Base-by-base conservation (phyloP, 805 yeast genomes). In the Blastobotrys terrestris region DNA sequence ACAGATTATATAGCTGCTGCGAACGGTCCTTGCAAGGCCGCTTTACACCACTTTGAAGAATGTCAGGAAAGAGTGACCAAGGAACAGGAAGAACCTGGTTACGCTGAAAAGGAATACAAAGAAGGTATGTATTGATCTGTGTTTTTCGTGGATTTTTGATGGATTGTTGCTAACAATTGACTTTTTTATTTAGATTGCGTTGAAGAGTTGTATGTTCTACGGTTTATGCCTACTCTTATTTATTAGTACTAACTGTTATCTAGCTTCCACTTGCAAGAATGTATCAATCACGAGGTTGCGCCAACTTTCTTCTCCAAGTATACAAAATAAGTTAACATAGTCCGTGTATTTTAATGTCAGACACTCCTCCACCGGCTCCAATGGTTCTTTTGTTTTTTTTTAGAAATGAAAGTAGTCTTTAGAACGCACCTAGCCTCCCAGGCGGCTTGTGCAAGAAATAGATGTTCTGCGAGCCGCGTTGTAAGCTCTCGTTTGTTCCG, bases 11-110 rank as follows among this genome's bases (percentile, higher is more conserved):
- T 22, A 66, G 89, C 85, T 67, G 89, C 96, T 72, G 72, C 80
- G 49, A 77, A 81, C 58, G 77, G 85, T 49, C 77, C 80, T 50
- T 86, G 95, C 73, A 77, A 83, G 63, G 82, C 82, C 60, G 78
- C 78, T 70, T 80, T 81, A 64, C 97, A 91, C 74, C 97, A 91
- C 74, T 90, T 85, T 74, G 83, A 86, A 58, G 97, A 91, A 74
- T 92, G 99, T 80, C 83, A 83, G 55, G 97, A 87, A 75, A 89
- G 97, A 77, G 98, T 92, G 60, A 83, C 94, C 60, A 81, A 84
- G 70, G 95, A 83, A 63, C 79, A 77, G 77, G 88, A 90, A 75
- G 91, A 87, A 67, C 85, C 80, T 61, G 95, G 77, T 63, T 91
- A 92, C 70, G 96, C 73, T 26, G 84, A 85, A 54, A 80, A 79